Conservation (phyloP, 371 early-diverging fungal species). For the Mortierella sp. region DNA sequence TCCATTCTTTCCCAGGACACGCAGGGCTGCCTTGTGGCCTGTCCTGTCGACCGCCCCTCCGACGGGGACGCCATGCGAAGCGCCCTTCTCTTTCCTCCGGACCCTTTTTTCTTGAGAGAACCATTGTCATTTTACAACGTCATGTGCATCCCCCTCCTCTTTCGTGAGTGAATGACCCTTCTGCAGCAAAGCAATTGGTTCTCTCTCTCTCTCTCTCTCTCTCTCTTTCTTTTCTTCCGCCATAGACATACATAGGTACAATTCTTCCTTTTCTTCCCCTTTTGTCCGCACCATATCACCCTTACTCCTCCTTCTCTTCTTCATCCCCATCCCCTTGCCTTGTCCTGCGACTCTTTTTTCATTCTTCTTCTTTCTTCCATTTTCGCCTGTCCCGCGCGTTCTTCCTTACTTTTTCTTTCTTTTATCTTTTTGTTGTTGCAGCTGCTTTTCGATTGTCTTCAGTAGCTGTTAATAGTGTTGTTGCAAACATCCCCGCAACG, state of each 20-base stretch:
- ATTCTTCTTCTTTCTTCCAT: not conserved
- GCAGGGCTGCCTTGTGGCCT: not conserved
- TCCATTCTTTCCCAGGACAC: slow-evolving; percentile 49
- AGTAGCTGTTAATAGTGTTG: not conserved
- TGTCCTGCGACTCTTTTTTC: not conserved
- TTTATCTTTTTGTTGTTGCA: too few relatives aligned
- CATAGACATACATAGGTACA: not conserved
- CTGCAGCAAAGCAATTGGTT: not conserved
- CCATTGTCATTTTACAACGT: slow-evolving; percentile 1
- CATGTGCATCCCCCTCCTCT: not conserved
- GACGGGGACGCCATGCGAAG: slow-evolving; percentile 25
- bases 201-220: slow-evolving; percentile 16
- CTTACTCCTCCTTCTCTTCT: not conserved
- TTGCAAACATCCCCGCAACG: slow-evolving; percentile 21
- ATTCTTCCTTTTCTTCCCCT: not conserved
- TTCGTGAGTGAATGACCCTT: not conserved
- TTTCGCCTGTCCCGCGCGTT: not conserved
- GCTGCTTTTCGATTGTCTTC: too few relatives aligned
- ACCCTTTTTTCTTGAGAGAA: slow-evolving; percentile 21
- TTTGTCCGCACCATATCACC: not conserved
- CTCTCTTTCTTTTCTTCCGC: not conserved
- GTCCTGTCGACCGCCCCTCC: too few relatives aligned
- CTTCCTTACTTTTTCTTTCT: too few relatives aligned
- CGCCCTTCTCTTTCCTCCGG: slow-evolving; percentile 20
- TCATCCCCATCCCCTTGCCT: not conserved